Evolutionary conservation across 2,329 filamentous ascomycete genomes (phyloP).

Genomic region (Scytalidium lignicola): DNA sequence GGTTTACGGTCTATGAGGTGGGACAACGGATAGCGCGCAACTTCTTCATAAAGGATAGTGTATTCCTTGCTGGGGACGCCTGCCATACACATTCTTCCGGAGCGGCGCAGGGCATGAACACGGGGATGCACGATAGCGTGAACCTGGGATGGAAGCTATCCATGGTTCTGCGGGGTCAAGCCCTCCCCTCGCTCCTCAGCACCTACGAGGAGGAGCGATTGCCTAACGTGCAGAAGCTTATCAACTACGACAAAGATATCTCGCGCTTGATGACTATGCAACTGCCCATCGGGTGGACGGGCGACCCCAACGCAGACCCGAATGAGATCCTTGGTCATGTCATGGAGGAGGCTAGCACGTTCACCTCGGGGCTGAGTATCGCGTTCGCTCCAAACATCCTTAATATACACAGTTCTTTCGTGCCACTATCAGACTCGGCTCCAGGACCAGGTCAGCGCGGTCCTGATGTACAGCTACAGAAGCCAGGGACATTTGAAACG

Average conservation of each 20-base stretch:
- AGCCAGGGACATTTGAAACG: slow-evolving; percentile 35
- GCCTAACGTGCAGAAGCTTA: slow-evolving; percentile 26
- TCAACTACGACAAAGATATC: slow-evolving; percentile 26
- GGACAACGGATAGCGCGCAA: slow-evolving; percentile 51
- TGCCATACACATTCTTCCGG: slow-evolving; percentile 56
- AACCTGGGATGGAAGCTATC: slow-evolving; percentile 56
- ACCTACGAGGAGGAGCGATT: slow-evolving; percentile 48
- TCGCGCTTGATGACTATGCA: no score
- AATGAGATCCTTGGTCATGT: no score
- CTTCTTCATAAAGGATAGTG: slow-evolving; percentile 46
- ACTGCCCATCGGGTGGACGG: no score
- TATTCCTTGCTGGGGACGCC: slow-evolving; percentile 51
- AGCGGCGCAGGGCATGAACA: slow-evolving; percentile 53
- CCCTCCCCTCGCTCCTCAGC: slow-evolving; percentile 35
- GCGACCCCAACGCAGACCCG: no score
- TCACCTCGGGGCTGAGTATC: slow-evolving; percentile 55
- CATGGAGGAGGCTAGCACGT: slow-evolving; percentile 44
- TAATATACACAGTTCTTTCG: no score
- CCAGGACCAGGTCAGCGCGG: no score
- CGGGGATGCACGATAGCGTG: slow-evolving; percentile 51
- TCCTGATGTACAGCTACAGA: slow-evolving; percentile 36
- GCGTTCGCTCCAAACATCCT: no score
- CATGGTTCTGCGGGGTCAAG: slow-evolving; percentile 38
- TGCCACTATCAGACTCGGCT: no score
- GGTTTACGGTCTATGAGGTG: slow-evolving; percentile 53